Evolutionary conservation across 139 green algal genomes (phyloP).

Genomic region (Haematococcus sp.): DNA sequence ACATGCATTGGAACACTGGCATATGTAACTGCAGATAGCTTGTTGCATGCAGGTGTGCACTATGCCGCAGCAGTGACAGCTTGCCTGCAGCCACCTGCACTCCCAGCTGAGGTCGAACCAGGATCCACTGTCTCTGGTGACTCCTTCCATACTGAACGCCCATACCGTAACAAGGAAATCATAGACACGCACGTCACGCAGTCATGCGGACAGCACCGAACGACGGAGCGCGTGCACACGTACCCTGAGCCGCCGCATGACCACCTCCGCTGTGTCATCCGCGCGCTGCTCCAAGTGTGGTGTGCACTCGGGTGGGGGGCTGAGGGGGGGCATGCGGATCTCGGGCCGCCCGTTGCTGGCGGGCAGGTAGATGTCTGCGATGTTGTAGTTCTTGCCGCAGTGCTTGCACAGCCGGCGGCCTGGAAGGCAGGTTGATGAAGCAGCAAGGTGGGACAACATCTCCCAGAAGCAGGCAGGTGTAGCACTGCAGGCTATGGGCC

Average conservation of each 20-base stretch:
- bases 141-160: background rate
- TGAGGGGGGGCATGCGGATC: slow-evolving; percentile 92
- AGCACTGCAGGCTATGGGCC: no score
- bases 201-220: no score
- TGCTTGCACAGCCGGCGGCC: slow-evolving; percentile 82
- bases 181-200: no score
- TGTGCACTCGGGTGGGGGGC: slow-evolving; percentile 69
- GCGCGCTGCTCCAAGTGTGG: slow-evolving; percentile 72
- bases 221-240: no score
- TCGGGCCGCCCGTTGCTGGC: slow-evolving; percentile 49
- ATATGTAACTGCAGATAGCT: no score
- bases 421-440: no score
- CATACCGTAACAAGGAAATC: background rate
- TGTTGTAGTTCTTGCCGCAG: slow-evolving; percentile 94
- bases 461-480: no score
- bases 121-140: no score
- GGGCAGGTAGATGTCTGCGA: slow-evolving; percentile 90
- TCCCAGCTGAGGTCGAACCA: no score
- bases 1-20: background rate
- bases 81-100: background rate
- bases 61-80: no score
- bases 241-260: slow-evolving; percentile 81
- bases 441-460: no score
- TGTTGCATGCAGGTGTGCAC: no score
- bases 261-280: slow-evolving; percentile 87